Evolutionary conservation across 768 basidiomycete genomes (phyloP).

Genomic region (Dacryopinax primogenitus): DNA sequence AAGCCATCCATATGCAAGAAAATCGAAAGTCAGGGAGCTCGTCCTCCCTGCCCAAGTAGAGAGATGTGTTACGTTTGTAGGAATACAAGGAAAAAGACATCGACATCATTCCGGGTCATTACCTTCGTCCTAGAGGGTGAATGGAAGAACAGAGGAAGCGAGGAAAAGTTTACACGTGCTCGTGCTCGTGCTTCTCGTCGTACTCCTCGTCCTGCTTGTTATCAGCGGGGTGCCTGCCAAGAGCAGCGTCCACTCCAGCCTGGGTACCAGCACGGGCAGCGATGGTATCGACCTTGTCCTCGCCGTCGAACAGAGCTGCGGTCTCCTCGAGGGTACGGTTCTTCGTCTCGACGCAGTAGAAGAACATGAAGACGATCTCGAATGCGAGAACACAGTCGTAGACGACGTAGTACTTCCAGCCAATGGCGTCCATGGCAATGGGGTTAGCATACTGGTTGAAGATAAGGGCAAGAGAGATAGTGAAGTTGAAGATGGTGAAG

Average conservation of each 20-base stretch:
- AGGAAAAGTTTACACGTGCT: background rate
- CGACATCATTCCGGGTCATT: background rate
- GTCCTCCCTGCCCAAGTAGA: no score
- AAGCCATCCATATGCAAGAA: no score
- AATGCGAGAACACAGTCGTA: constrained; percentile 8
- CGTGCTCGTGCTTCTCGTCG: constrained; percentile 12
- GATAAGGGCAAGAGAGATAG: constrained; percentile 50
- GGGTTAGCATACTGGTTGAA: constrained; percentile 76
- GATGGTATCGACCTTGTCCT: constrained; percentile 33
- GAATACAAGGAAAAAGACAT: background rate
- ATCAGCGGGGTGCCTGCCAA: background rate
- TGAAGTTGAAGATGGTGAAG: constrained; percentile 44
- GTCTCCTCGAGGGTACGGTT: constrained; percentile 62
- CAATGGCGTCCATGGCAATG: constrained; percentile 44
- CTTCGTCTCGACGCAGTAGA: constrained; percentile 40
- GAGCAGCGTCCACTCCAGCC: background rate
- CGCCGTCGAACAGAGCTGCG: constrained; percentile 66
- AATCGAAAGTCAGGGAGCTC: no score
- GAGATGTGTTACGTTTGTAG: no score
- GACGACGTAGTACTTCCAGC: constrained; percentile 29
- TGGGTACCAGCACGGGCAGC: constrained; percentile 10
- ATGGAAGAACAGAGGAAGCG: no score
- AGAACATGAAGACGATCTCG: constrained; percentile 10
- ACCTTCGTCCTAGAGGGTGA: background rate
- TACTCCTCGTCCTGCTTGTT: constrained; percentile 1